Conservation (phyloP, 768 basidiomycete species). For the Clavulina sp. region DNA sequence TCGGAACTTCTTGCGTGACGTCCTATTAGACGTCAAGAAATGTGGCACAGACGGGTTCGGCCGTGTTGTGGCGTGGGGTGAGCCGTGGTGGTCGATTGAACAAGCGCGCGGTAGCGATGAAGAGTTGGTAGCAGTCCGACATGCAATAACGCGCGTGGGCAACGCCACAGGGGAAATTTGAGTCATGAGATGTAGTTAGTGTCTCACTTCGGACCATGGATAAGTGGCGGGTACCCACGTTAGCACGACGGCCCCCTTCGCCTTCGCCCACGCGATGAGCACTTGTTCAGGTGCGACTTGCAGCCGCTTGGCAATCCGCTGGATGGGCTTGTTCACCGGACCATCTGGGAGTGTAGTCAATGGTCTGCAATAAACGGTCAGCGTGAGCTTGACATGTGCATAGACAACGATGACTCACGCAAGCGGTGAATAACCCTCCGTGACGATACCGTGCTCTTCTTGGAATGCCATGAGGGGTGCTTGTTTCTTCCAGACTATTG, state of each 20-base stretch:
- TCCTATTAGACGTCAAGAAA: constrained; percentile 25
- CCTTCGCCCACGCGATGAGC: constrained; percentile 47
- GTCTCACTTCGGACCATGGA: too few relatives aligned
- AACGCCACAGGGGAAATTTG: too few relatives aligned
- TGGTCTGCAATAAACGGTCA: constrained; percentile 24
- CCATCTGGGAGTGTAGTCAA: constrained; percentile 43
- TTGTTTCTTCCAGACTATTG: background rate
- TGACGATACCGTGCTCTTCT: constrained; percentile 39
- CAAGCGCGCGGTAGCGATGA: background rate
- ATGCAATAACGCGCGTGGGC: too few relatives aligned
- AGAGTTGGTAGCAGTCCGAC: background rate
- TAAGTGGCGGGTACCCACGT: too few relatives aligned
- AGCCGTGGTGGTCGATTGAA: too few relatives aligned
- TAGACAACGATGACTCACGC: constrained; percentile 26
- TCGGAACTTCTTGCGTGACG: constrained; percentile 41
- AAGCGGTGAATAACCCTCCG: constrained; percentile 49
- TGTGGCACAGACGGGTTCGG: too few relatives aligned
- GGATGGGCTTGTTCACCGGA: constrained; percentile 40
- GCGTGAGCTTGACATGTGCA: background rate
- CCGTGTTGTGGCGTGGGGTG: too few relatives aligned
- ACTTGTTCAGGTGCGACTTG: constrained; percentile 44
- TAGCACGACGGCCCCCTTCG: constrained; percentile 48
- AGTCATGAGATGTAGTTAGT: background rate
- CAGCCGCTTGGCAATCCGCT: constrained; percentile 35
- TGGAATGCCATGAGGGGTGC: constrained; percentile 34